These are phyloP conservation scores for Raffaelea ambrosiae DNA, from an alignment of 2,329 filamentous ascomycete species.

Conservation along the genomic window DNA sequence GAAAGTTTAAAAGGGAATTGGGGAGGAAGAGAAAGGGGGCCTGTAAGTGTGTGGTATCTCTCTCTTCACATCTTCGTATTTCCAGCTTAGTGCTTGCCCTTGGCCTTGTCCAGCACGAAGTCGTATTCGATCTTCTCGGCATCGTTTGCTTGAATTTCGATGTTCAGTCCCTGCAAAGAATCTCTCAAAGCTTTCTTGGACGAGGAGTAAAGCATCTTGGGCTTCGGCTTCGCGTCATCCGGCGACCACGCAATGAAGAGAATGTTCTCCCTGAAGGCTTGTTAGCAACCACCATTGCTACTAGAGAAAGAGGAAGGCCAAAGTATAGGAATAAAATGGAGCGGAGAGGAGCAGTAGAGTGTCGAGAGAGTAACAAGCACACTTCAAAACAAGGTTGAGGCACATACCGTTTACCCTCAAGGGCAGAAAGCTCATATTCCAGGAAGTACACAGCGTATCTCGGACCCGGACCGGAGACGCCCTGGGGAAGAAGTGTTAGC, in stretches of 20 bases:
- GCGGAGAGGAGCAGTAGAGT: too few species aligned
- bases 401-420: conserved; percentile 62
- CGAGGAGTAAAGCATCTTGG: conserved; percentile 85
- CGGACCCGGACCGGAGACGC: conserved; percentile 53
- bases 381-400: not conserved
- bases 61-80: too few species aligned
- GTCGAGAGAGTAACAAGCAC: not conserved
- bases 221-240: conserved; percentile 72
- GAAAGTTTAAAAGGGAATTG: too few species aligned
- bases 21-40: too few species aligned
- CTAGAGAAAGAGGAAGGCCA: not conserved
- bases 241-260: conserved; percentile 73
- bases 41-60: too few species aligned
- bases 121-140: conserved; percentile 84
- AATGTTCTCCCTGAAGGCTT: conserved; percentile 58
- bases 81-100: too few species aligned
- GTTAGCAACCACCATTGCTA: not conserved
- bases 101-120: too few species aligned
- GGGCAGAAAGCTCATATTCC: conserved; percentile 62
- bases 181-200: conserved; percentile 83
- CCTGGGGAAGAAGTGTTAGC: conserved; percentile 33
- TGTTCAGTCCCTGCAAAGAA: conserved; percentile 64
- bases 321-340: too few species aligned
- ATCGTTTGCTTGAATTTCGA: conserved; percentile 79
- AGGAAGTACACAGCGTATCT: conserved; percentile 83